Base-by-base conservation (phyloP, 495 filamentous ascomycete species). In the Hypoxylon intermedium region DNA sequence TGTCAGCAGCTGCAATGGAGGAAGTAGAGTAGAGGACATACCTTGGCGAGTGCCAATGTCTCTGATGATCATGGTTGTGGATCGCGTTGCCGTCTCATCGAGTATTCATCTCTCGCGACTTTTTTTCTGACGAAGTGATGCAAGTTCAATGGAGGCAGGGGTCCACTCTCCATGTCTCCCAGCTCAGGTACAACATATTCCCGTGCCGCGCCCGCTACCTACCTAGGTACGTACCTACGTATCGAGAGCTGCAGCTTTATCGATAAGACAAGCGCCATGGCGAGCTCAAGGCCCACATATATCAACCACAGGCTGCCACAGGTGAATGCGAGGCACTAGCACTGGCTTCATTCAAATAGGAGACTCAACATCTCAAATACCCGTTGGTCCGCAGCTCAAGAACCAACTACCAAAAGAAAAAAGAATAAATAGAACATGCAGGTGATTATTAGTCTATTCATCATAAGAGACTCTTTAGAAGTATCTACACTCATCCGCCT, bases 61-160 rank as follows among this genome's bases (percentile, higher is more conserved):
- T 74, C 81, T 75, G 69, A 83, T 65, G 59, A 83, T 82, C 81
- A 83, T 83, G n/a, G 53, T 23, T 47, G 13, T 48, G 55, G 31
- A 21, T 38, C 38, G 53, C 37, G 24, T 16, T 55, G 46, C 26
- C 12, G 44, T 43, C 28, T 19, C 18, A 9, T 30, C 9, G 40
- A 30, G 30, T 51, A 21, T 54, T 33, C 20, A 15, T 48, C 12
- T 49, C 43, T 63, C 53, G 49, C 43, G 47, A 58, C 60, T 53
- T 63, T 63, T 63, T 61, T 63, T 34, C 18, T 16, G 36, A 47
- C 42, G 45, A 36, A 33, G 28, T 30, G 36, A 44, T 48, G 0
- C 41, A 34, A 49, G 40, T 15, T 42, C 9, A 13, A 42, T 9
- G 7, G 40, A n/a, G 34, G 41, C 42, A 48, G 44, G 53, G 50